These are phyloP conservation scores for Gossypium davidsonii DNA, from an alignment of 441 rosid genomes.

Conservation along the genomic window DNA sequence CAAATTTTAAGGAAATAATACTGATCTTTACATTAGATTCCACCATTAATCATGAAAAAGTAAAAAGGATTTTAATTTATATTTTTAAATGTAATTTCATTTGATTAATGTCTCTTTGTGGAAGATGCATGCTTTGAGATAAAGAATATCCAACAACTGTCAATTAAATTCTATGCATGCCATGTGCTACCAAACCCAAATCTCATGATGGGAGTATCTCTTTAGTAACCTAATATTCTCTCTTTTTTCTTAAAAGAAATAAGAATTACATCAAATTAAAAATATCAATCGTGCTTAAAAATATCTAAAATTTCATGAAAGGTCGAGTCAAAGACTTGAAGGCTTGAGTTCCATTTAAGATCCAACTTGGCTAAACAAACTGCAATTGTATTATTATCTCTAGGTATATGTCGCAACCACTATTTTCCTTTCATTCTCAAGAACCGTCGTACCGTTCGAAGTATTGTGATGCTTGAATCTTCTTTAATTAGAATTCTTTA, in stretches of 20 bases:
- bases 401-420: too few relatives aligned
- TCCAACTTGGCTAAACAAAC: too few relatives aligned
- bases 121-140: slow-evolving; percentile 12
- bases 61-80: not conserved
- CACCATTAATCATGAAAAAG: not conserved
- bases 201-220: slow-evolving; percentile 6
- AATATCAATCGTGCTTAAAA: too few relatives aligned
- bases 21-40: not conserved
- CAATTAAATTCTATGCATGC: slow-evolving; percentile 17
- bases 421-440: too few relatives aligned
- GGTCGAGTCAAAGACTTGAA: too few relatives aligned
- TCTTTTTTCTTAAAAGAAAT: too few relatives aligned
- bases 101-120: not conserved
- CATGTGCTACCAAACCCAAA: slow-evolving; percentile 28
- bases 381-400: not conserved
- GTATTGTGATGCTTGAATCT: too few relatives aligned
- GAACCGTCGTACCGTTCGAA: too few relatives aligned
- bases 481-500: too few relatives aligned
- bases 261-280: too few relatives aligned
- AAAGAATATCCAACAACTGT: slow-evolving; percentile 12
- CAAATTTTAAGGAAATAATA: slow-evolving; percentile 11
- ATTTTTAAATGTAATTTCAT: not conserved
- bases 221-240: slow-evolving; percentile 17
- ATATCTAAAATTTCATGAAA: too few relatives aligned
- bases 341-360: too few relatives aligned